Evolutionary conservation across 441 rosid species (phyloP), one percentile per base, ranked within the genome.

Genomic region (Mallotus japonicus): DNA sequence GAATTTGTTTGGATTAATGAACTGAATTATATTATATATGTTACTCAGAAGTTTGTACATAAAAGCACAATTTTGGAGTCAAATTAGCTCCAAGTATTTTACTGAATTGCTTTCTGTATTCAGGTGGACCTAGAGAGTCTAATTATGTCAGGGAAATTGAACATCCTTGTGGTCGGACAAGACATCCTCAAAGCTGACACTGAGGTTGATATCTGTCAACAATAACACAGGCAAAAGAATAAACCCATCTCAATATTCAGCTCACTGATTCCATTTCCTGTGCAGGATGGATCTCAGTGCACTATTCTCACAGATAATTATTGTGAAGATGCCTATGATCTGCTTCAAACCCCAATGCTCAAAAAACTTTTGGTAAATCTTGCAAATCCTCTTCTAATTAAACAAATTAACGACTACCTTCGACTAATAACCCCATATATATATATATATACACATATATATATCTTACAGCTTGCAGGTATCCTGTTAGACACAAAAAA

Each of bases 81-180:
- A 42, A 42, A 42, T 42, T 6, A 9, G 46, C 8, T 42, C 46
- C 46, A 42, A 5, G 0, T 0, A 6, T 42, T 42, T 42, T 42
- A 42, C 46, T 42, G 46, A 60, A 44, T 55, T 57, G 70, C 34
- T 42, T 40, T 32, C 72, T 58, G 60, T 37, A n/a, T 40, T 68
- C 83, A 87, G 91, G 86, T 87, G 79, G 90, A 87, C 77, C 80
- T 86, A 80, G 93, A 89, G 79, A 86, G 73, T 78, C 80, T 87
- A 49, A 77, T 85, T 75, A 80, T 87, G 89, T 53, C 79, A 58
- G 88, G 90, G 50, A 80, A 82, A 47, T 67, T 85, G 69, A 85
- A 62, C 73, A 81, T 89, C 56, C 72, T 83, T 63, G 83, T 87
- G 65, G 83, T 87, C 61, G 91, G 91, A 53, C 83, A 87, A 80